Evolutionary conservation across 2,329 filamentous ascomycete genomes (phyloP), one percentile per base, ranked within the genome.

Genomic region (Colletotrichum truncatum): DNA sequence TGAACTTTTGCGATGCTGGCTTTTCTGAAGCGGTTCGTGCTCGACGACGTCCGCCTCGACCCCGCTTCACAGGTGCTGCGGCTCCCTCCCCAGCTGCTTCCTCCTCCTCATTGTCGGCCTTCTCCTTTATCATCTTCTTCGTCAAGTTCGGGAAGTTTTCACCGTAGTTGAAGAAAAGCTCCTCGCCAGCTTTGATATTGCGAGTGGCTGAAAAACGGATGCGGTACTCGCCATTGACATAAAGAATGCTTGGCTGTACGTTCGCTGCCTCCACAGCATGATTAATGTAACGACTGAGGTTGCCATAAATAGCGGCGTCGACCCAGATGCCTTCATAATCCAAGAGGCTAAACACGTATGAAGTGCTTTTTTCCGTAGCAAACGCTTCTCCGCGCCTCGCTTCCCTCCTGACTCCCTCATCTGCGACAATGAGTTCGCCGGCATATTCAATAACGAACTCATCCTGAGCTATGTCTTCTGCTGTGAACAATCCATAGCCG

Each of bases 221-320:
- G 12, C 93, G 87, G 70, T 90, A 90, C 67, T 92, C 89, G 23
- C 90, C 90, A 70, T 93, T 93, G 63, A 93, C 92, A 53, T 93
- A 87, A 14, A 91, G 76, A 56, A 93, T 90, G 63, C 87, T 86
- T 2, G 91, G 86, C 14, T 81, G 84, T 64, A 89, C 86, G 68
- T 89, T 88, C 66, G 83, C 80, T 45, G 76, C 75, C 49, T 83
- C 81, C 1, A 84, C 83, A 12, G 91, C 89, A 71, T 95, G 92
- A 75, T 97, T 96, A 75, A 96, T 93, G 77, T 94, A 96, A 4
- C 93, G 88, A 48, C 91, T 90, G 68, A 94, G 89, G 74, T 95
- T 96, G 52, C 93, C 93, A 68, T 91, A 91, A 41, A 89, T 88
- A 18, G 91, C 92, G 6, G 89, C 90, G 73, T 96, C 93, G 16